phyloP scores from a whole-genome alignment of 1,139 yeast species.

The Groenewaldozyma auringiensis region DNA sequence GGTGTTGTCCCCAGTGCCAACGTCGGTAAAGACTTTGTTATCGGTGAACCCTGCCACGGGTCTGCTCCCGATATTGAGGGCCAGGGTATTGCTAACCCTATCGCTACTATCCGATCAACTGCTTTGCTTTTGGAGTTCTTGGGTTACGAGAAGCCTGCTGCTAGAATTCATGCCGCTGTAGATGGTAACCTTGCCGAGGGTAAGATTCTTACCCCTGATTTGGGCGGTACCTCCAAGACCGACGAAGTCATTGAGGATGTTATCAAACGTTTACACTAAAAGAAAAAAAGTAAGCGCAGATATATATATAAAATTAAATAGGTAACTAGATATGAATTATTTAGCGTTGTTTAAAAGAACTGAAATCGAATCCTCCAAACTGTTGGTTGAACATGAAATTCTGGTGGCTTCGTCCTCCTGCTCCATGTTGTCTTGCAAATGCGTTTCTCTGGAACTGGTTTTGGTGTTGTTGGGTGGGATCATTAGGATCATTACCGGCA shows the following conservation, averaged over 20 bases:
- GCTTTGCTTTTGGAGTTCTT: constrained; percentile 96
- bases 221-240: constrained; percentile 85
- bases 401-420: constrained; percentile 15
- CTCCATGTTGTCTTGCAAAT: neutral
- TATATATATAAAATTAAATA: neutral
- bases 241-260: constrained; percentile 82
- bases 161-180: constrained; percentile 86
- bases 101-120: constrained; percentile 95
- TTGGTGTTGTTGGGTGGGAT: constrained; percentile 22
- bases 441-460: neutral
- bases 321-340: neutral
- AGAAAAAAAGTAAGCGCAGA: neutral
- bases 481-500: constrained; percentile 52
- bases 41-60: constrained; percentile 99
- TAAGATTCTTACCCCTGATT: constrained; percentile 80
- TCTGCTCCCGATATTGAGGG: constrained; percentile 99
- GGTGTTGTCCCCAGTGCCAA: constrained; percentile 98
- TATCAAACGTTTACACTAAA: constrained; percentile 42
- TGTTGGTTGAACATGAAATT: constrained; percentile 11
- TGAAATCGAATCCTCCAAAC: constrained; percentile 20
- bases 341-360: constrained; percentile 10
- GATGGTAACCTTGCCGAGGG: constrained; percentile 86
- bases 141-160: constrained; percentile 87
- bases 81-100: constrained; percentile 87
- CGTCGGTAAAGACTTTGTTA: constrained; percentile 91